phyloP scores from a whole-genome alignment of 306 rosid genomes.

The Senna siamea region DNA sequence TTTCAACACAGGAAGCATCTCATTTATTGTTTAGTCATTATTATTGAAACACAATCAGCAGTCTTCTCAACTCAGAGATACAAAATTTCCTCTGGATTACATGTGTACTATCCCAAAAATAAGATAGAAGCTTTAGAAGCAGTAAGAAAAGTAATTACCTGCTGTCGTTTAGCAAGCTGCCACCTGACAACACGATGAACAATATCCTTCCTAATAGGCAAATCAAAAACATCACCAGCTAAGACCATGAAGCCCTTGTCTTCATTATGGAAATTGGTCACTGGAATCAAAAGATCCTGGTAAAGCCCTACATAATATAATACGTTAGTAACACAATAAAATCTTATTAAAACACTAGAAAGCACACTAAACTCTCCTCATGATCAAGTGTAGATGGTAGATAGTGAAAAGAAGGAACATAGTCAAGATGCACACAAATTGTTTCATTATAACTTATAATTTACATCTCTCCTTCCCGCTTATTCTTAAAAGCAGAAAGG shows the following conservation, averaged over 20 bases:
- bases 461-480: neutral
- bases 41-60: constrained; percentile 9
- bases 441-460: neutral
- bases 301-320: constrained; percentile 58
- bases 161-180: constrained; percentile 95
- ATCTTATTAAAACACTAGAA: constrained; percentile 11
- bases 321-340: constrained; percentile 31
- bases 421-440: constrained; percentile 15
- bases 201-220: constrained; percentile 92
- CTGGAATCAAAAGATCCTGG: constrained; percentile 89
- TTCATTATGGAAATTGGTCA: constrained; percentile 81
- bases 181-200: constrained; percentile 86
- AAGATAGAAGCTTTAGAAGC: constrained; percentile 27
- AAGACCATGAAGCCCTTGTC: constrained; percentile 88
- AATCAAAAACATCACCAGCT: constrained; percentile 92
- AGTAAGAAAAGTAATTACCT: constrained; percentile 50
- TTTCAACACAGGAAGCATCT: constrained; percentile 26
- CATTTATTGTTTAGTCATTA: neutral
- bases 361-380: constrained; percentile 2
- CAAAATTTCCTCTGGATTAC: constrained; percentile 31
- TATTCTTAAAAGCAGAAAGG: constrained; percentile 17
- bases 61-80: neutral
- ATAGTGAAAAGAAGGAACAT: neutral
- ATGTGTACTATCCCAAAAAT: neutral
- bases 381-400: constrained; percentile 28